phyloP scores from a whole-genome alignment of 2,329 filamentous ascomycete species.

The Zarea fungicola region DNA sequence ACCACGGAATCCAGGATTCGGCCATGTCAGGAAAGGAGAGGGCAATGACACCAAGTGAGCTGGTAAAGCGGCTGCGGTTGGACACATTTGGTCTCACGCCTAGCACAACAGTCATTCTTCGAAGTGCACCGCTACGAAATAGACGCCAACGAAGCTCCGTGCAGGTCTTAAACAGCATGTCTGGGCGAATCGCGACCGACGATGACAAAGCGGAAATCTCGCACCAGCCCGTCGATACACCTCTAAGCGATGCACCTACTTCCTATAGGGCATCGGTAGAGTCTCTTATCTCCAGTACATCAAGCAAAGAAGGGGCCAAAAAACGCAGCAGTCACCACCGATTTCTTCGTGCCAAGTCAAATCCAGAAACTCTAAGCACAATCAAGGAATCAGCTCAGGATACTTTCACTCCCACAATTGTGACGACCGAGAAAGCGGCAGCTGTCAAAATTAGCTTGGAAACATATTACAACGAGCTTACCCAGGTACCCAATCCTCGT shows the following conservation, averaged over 20 bases:
- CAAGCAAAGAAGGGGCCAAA: constrained; percentile 2
- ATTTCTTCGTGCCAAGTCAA: constrained; percentile 27
- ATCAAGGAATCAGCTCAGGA: constrained; percentile 28
- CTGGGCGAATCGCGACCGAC: constrained; percentile 5
- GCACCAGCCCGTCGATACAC: not conserved
- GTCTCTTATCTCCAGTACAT: not conserved
- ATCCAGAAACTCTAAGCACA: constrained; percentile 30
- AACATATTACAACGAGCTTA: constrained; percentile 70
- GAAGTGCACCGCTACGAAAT: constrained; percentile 17
- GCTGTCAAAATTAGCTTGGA: constrained; percentile 85
- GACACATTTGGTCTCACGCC: constrained; percentile 22
- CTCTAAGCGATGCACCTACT: not conserved
- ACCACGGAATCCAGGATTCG: not conserved
- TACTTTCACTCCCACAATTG: constrained; percentile 28
- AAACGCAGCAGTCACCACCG: constrained; percentile 2
- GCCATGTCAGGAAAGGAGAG: constrained; percentile 15
- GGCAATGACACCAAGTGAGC: constrained; percentile 19
- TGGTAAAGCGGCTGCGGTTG: constrained; percentile 24
- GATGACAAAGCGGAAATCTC: not conserved
- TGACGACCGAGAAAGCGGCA: constrained; percentile 71
- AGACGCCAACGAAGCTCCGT: constrained; percentile 21
- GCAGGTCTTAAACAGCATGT: constrained; percentile 18
- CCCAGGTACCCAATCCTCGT: constrained; percentile 40
- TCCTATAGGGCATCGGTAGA: constrained; percentile 2
- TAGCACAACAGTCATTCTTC: constrained; percentile 25